Base-by-base conservation (phyloP, 768 basidiomycete species). In the Mycena leptocephala region DNA sequence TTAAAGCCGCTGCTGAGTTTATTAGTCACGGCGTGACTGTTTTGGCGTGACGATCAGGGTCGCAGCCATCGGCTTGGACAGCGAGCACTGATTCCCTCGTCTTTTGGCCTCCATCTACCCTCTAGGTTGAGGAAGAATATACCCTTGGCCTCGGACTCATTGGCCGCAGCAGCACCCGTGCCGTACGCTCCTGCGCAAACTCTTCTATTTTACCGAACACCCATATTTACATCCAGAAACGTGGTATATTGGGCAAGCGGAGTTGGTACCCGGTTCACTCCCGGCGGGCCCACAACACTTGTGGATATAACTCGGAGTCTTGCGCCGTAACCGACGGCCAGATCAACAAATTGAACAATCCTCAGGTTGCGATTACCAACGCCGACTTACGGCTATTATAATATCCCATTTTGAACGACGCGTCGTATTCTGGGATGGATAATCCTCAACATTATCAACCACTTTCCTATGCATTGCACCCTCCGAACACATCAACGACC, bases 361-460 rank as follows among this genome's bases (percentile, higher is more conserved):
- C 62, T 55, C 65, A 72, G 69, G 64, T 61, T 48, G 62, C 48
- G 32, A 69, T 77, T 46, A 39, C 30, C 68, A 39, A 30, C 48
- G 6, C 5, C 48, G 55, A 51, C 35, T 55, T 65, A 55, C 72
- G 46, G 75, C 39, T 39, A 67, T 72, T 70, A 61, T 71, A 75
- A 62, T 71, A 35, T 53, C 35, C 37, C 56, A 56, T 62, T 70
- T 14, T 48, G 56, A 39, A 63, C 56, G 61, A 30, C 43, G 59
- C 33, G 67, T 72, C 59, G 39, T 64, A 11, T 55, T 53, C 35
- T 51, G 33, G 62, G 46, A 91, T 91, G 90, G 89, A 94, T 85
- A 94, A 94, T 83, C 93, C 93, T 70, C 94, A 95, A 82, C 93
- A 93, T 76, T 94, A 95, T 85, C 94, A 95, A 76, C 93, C 95